Conservation (phyloP, 2,329 filamentous ascomycete genomes). For the Botrytis porri region DNA sequence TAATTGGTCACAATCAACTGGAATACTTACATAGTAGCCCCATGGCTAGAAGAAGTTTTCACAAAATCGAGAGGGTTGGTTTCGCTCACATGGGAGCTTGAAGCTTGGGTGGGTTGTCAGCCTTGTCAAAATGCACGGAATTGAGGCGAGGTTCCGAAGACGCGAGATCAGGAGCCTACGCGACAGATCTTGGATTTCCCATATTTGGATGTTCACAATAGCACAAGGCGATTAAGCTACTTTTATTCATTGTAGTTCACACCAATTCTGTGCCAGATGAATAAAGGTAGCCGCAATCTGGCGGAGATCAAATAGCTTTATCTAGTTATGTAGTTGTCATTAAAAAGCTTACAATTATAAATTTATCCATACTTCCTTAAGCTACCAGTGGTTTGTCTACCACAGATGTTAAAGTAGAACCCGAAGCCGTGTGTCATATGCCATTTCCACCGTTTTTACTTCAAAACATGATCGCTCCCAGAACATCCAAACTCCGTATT, state of each 20-base stretch:
- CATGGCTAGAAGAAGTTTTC: constrained; percentile 22
- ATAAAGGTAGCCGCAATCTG: neutral
- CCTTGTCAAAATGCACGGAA: constrained; percentile 5
- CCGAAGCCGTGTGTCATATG: constrained; percentile 8
- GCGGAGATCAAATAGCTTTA: neutral
- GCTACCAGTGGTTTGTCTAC: neutral
- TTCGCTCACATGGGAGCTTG: neutral
- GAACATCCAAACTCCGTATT: constrained; percentile 14
- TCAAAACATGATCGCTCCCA: constrained; percentile 8
- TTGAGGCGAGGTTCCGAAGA: constrained; percentile 7
- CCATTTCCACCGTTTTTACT: constrained; percentile 9
- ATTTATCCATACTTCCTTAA: neutral
- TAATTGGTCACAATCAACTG: neutral
- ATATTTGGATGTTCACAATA: neutral
- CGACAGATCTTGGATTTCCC: constrained; percentile 1
- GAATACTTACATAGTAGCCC: constrained; percentile 31
- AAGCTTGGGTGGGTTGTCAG: constrained; percentile 15
- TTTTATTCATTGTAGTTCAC: neutral
- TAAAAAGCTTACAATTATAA: constrained; percentile 15
- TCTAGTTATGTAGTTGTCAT: constrained; percentile 13
- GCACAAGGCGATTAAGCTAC: neutral
- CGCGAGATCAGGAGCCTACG: constrained; percentile 19
- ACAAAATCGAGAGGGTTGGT: neutral
- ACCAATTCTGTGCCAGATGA: neutral
- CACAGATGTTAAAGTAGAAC: neutral